Evolutionary conservation across 257 asterid species (phyloP).

Genomic region (Rubia yunnanensis): DNA sequence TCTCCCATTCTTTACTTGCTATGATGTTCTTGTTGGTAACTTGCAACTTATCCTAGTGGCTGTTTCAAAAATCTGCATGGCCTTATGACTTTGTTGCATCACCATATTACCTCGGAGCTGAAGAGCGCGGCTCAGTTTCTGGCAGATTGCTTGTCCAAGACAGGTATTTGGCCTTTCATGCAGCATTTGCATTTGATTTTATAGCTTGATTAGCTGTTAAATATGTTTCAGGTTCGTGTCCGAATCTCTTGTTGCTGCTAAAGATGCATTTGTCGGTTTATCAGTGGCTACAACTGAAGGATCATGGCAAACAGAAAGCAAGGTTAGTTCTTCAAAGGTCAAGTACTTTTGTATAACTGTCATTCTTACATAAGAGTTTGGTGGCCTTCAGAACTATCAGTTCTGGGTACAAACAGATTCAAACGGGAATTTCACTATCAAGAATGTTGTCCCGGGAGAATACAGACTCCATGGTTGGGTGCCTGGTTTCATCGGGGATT

Average conservation of each 20-base stretch:
- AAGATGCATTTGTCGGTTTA: slow-evolving; percentile 37
- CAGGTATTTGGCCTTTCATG: slow-evolving; percentile 15
- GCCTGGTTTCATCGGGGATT: slow-evolving; percentile 47
- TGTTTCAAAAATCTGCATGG: slow-evolving; percentile 28
- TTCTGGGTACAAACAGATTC: slow-evolving; percentile 41
- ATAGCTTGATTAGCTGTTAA: background rate
- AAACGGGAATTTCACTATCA: slow-evolving; percentile 34
- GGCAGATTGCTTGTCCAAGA: slow-evolving; percentile 40
- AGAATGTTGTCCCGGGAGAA: slow-evolving; percentile 35
- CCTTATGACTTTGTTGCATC: slow-evolving; percentile 38
- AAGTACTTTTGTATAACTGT: background rate
- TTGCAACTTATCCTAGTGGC: slow-evolving; percentile 31
- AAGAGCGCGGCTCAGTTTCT: slow-evolving; percentile 44
- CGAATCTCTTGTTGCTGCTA: slow-evolving; percentile 31
- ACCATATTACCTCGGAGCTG: slow-evolving; percentile 33
- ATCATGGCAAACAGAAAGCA: slow-evolving; percentile 57
- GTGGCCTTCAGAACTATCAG: slow-evolving; percentile 30
- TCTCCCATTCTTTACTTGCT: background rate
- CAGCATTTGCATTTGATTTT: background rate
- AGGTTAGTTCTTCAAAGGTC: slow-evolving; percentile 19
- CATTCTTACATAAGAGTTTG: background rate
- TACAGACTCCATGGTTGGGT: slow-evolving; percentile 48
- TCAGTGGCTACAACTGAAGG: slow-evolving; percentile 40
- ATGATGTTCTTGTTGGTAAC: background rate
- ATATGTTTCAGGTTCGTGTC: slow-evolving; percentile 29